Evolutionary conservation across 2,329 filamentous ascomycete genomes (phyloP), one percentile per base, ranked within the genome.

Genomic region (Aspergillus puulaauensis): DNA sequence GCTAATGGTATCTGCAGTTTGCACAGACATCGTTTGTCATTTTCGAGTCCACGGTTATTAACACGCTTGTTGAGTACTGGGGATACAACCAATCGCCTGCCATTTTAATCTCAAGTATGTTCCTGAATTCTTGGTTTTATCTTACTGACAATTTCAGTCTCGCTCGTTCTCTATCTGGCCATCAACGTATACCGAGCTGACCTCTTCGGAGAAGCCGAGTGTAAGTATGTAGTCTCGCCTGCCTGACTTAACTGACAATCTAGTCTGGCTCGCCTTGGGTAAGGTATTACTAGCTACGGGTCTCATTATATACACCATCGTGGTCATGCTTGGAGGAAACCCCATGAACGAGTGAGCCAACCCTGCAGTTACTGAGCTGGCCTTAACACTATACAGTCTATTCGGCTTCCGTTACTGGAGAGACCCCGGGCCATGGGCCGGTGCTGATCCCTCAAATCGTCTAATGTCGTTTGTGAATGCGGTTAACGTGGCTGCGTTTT

Each of bases 11-110:
- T 21, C 19, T 53, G 15, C 31, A 53, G 51, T 53, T 53, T 21
- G 51, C 51, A 12, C 51, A 53, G 39, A 53, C 51, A 15, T 46
- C 51, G 17, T 53, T 39, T 53, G 41, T 53, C 41, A 53, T 53
- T 24, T 53, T 53, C 14, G 51, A 53, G 41, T 41, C 51, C 19
- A 53, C 51, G 1, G 41, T 53, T 19, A 53, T 53, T 40, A 46
- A 53, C 19, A 53, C 51, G 14, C 41, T 53, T 9, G 51, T 53
- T 14, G 27, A 53, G 11, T 53, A 46, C 41, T 53, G 51, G 41
- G 51, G 41, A 2, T 53, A 53, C 27, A 53, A 53, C 6, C 51
- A 46, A 27, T 53, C 40, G 14, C 51, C 51, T 37, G 51, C 51
- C 15, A 53, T 53, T 39, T 14, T 53, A 5, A 53, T 53, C 6